Conservation (phyloP, 2,329 filamentous ascomycete genomes). For the Dryadomyces sulphureus region DNA sequence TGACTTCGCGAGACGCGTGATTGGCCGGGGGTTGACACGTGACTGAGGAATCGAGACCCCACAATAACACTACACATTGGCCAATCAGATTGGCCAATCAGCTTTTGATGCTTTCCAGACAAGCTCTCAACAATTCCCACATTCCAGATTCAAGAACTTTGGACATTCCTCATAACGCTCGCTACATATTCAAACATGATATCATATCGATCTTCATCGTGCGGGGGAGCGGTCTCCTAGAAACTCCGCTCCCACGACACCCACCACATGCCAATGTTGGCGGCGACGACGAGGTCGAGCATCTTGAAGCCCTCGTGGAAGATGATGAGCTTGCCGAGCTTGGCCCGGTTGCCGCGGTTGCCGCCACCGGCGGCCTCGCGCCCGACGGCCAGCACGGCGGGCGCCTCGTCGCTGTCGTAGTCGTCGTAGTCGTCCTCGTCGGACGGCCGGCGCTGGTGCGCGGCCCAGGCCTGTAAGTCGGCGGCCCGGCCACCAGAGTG, state of each 20-base stretch:
- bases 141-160: too few relatives aligned
- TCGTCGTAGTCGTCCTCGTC: constrained; percentile 18
- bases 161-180: too few relatives aligned
- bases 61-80: not conserved
- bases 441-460: constrained; percentile 7
- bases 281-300: constrained; percentile 81
- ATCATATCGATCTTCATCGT: too few relatives aligned
- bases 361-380: constrained; percentile 77
- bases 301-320: constrained; percentile 87
- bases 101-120: too few relatives aligned
- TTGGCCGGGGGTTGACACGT: constrained; percentile 7
- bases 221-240: too few relatives aligned
- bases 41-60: not conserved
- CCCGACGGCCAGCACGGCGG: constrained; percentile 47
- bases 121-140: too few relatives aligned
- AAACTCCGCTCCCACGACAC: constrained; percentile 56
- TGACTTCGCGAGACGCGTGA: constrained; percentile 11
- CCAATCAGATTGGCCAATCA: too few relatives aligned
- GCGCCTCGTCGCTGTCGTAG: constrained; percentile 20
- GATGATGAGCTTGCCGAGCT: constrained; percentile 85
- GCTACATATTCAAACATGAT: too few relatives aligned
- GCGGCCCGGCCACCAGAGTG: not conserved
- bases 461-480: constrained; percentile 20
- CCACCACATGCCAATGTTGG: constrained; percentile 92
- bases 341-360: constrained; percentile 70